Percentiles rank a stretch among this genome's conserved stretches.
Evolutionary conservation across 257 asterid genomes (phyloP).

Genomic region (Solanum microdontum): DNA sequence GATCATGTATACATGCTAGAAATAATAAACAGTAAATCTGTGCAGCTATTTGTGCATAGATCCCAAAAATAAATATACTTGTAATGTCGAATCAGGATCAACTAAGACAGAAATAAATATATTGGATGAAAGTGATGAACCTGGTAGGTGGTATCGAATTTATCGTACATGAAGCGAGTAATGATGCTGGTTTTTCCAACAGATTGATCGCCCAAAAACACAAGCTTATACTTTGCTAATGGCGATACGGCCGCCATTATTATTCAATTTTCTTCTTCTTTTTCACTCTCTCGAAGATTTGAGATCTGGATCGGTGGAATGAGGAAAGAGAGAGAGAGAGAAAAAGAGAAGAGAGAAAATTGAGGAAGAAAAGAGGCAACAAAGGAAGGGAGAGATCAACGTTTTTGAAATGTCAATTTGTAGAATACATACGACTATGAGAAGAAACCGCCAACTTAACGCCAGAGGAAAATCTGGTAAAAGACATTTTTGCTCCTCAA

Average conservation of each 20-base stretch:
- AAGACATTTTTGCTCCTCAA: background rate
- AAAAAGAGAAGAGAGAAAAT: background rate
- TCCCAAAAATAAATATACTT: background rate
- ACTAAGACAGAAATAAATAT: no score
- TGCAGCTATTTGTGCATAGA: background rate
- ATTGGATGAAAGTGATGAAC: background rate
- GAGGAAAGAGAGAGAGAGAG: background rate
- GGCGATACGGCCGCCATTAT: constrained; percentile 2
- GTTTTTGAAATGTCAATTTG: background rate
- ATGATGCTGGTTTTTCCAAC: background rate
- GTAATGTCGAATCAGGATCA: background rate
- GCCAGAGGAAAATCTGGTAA: background rate
- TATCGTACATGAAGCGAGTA: constrained; percentile 1
- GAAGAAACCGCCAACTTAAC: background rate
- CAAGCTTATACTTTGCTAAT: background rate
- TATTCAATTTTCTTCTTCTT: background rate
- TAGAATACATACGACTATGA: background rate
- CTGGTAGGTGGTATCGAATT: background rate
- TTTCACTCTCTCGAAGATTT: background rate
- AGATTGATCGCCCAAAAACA: background rate
- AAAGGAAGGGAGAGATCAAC: background rate
- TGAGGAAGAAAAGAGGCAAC: background rate
- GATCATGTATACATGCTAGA: background rate
- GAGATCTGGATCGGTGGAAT: background rate
- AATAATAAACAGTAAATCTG: background rate